Conservation (phyloP, 108 stramenopile genomes). For the Skeletonema tropicum region DNA sequence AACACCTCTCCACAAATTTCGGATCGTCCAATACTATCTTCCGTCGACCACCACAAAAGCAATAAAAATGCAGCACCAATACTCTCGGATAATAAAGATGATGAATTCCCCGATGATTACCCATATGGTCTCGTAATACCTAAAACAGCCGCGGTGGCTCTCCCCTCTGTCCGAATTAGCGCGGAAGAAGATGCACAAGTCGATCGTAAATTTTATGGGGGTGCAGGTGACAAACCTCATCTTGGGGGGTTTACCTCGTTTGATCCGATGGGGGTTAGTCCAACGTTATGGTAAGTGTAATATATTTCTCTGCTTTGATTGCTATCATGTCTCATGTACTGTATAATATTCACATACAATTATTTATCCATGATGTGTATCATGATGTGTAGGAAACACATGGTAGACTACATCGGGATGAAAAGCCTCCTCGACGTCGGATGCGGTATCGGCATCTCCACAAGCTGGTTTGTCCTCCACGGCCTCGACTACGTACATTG, state of each 20-base stretch:
- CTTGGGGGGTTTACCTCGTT: slow-evolving; percentile 79
- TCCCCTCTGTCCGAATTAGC: slow-evolving; percentile 42
- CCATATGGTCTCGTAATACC: background rate
- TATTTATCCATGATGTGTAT: too few species aligned
- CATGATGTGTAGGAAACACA: background rate
- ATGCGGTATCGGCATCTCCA: slow-evolving; percentile 76
- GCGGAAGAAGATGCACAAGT: slow-evolving; percentile 29
- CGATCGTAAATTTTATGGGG: slow-evolving; percentile 60
- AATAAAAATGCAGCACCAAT: background rate
- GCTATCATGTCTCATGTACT: background rate
- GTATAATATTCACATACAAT: too few species aligned
- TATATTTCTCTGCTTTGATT: background rate
- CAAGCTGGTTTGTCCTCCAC: slow-evolving; percentile 71
- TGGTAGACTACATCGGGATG: slow-evolving; percentile 58
- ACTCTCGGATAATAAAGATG: background rate
- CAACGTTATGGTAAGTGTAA: slow-evolving; percentile 52
- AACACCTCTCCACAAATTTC: background rate
- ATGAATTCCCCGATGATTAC: background rate
- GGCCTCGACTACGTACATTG: slow-evolving; percentile 64
- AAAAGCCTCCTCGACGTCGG: slow-evolving; percentile 82
- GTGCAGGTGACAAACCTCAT: slow-evolving; percentile 73
- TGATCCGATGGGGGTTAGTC: slow-evolving; percentile 60
- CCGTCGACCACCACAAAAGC: background rate
- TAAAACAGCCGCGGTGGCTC: slow-evolving; percentile 8
- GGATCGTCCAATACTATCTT: background rate